Evolutionary conservation across 179 eudicot species (phyloP).

Genomic region (Actinidia chinensis): DNA sequence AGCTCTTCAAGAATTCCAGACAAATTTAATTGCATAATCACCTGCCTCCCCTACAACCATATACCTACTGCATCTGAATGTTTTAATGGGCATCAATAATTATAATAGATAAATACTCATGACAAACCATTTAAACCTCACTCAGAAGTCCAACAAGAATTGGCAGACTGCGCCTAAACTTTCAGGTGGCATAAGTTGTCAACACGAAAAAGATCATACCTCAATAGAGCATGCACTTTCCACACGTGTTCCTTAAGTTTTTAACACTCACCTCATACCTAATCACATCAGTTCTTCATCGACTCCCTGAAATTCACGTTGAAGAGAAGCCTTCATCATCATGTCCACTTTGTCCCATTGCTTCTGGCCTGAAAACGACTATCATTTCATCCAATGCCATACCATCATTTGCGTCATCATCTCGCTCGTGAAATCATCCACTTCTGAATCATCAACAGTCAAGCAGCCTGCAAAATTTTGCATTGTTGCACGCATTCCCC

Average conservation of each 20-base stretch:
- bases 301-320: constrained; percentile 49
- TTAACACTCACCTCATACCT: constrained; percentile 72
- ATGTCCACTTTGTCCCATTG: constrained; percentile 41
- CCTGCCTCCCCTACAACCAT: no score
- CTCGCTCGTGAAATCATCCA: constrained; percentile 48
- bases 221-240: background rate
- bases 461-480: constrained; percentile 82
- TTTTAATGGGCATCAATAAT: no score
- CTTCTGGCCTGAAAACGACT: constrained; percentile 31
- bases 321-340: constrained; percentile 85
- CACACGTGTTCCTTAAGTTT: background rate
- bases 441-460: constrained; percentile 78
- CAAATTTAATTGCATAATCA: background rate
- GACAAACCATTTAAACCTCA: background rate
- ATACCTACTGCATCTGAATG: no score
- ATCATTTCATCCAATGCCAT: constrained; percentile 71
- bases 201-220: background rate
- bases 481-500: background rate
- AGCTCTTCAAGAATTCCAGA: background rate
- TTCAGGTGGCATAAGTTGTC: background rate
- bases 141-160: background rate
- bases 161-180: background rate
- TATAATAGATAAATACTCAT: background rate
- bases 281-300: constrained; percentile 77
- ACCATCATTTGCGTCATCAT: constrained; percentile 62